Base-by-base conservation (phyloP, 495 filamentous ascomycete genomes). In the Rhizodiscina lignyota region DNA sequence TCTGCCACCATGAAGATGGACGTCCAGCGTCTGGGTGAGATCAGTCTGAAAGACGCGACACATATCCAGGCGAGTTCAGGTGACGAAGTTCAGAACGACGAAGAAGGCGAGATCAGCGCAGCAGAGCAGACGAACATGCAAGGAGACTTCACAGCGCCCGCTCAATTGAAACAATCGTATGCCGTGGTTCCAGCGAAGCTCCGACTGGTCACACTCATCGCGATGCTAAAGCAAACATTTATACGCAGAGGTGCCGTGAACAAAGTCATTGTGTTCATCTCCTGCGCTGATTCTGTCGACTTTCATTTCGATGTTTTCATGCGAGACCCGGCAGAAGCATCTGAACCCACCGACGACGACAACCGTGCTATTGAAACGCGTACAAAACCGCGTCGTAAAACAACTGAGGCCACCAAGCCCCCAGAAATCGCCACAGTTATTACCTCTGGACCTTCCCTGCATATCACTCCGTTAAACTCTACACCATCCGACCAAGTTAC, bases 1-100 rank as follows among this genome's bases (percentile, higher is more conserved):
- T 94, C 85, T 4, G 89, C 89, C 6, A 97, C 89, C 1, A 77
- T 97, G 74, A 94, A 94, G 60, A 83, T 89, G 72, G 84, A 80
- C 44, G 89, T 94, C 0, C 83, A 94, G 51, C 76, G 74, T 36
- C 58, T 97, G 10, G 83, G 85, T 33, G 83, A 94, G 48, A 89
- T 94, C 51, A 93, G 84, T 63, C 60, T 97, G 55, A 84, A 91
- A 55, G 80, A 96, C 51, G 85, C 91, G 1, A 66, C 81, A 5
- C 83, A 91, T 46, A 80, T 96, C 49, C 77, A 82, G 35, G 74
- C 76, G 0, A 74, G 83, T 41, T 52, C 58, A 2, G 47, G 41
- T 58, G 53, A 66, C 24, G 53, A 55, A 1, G 60, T 67, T 0
- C 59, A 51, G 24, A 66, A 67, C 42, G 51, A 58, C 24, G 32